These are phyloP conservation scores for Chrysosporium queenslandicum DNA, from an alignment of 2,329 filamentous ascomycete species.

Conservation along the genomic window DNA sequence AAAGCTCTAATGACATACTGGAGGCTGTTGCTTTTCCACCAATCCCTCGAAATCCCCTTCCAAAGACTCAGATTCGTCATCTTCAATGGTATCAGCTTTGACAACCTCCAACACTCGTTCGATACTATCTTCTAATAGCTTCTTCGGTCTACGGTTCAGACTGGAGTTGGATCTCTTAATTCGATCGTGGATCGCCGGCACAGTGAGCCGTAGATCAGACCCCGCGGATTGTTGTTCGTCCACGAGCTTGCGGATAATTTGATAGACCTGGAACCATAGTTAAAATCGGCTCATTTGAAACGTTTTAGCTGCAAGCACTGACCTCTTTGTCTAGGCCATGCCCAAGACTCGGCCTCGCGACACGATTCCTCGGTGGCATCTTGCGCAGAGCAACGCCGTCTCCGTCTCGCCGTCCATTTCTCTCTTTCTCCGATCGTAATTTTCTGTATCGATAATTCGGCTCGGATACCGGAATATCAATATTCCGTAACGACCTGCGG, in stretches of 20 bases:
- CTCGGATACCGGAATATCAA: slow-evolving; percentile 1
- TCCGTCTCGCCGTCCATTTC: neutral
- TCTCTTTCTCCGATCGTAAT: neutral
- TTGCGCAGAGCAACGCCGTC: neutral
- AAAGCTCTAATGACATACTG: slow-evolving; percentile 19
- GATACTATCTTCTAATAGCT: slow-evolving; percentile 71
- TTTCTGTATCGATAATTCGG: neutral
- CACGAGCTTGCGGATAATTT: slow-evolving; percentile 65
- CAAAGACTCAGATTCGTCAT: slow-evolving; percentile 43
- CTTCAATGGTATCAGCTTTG: slow-evolving; percentile 51
- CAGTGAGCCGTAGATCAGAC: slow-evolving; percentile 43
- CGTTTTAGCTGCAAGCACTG: slow-evolving; percentile 6
- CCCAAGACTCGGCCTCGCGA: slow-evolving; percentile 40
- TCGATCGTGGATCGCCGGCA: slow-evolving; percentile 59
- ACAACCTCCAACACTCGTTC: slow-evolving; percentile 69
- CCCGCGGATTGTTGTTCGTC: slow-evolving; percentile 52
- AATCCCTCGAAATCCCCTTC: slow-evolving; percentile 44
- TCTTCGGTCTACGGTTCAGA: slow-evolving; percentile 71
- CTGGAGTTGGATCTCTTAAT: slow-evolving; percentile 82
- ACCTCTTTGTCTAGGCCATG: slow-evolving; percentile 56
- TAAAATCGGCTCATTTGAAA: neutral
- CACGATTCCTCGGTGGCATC: slow-evolving; percentile 35
- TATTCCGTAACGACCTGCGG: neutral
- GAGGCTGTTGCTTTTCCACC: slow-evolving; percentile 28
- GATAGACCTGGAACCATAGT: slow-evolving; percentile 50